A percentile compares a stretch with the other conserved stretches of the same genome.
Conservation (phyloP, 1,139 yeast genomes). For the Meyerozyma carpophila region DNA sequence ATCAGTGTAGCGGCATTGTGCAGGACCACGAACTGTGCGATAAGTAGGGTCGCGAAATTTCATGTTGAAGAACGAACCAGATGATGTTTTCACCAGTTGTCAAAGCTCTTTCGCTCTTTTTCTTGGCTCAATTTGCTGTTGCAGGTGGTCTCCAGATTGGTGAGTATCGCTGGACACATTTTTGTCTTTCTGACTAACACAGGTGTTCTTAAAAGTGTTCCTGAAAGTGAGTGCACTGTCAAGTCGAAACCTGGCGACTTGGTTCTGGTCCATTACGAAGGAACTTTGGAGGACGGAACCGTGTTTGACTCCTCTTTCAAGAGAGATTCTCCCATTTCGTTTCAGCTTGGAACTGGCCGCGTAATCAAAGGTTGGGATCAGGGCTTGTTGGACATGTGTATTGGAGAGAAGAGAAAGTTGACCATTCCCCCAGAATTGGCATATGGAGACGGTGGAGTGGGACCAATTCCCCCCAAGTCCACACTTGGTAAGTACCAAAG, state of each 20-base stretch:
- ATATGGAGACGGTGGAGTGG: slow-evolving; percentile 73
- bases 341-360: slow-evolving; percentile 66
- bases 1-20: not conserved
- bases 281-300: slow-evolving; percentile 60
- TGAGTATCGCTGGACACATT: not conserved
- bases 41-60: not conserved
- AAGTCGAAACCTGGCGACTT: slow-evolving; percentile 59
- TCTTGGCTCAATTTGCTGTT: not conserved
- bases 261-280: slow-evolving; percentile 72
- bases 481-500: slow-evolving; percentile 46
- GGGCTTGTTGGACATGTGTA: slow-evolving; percentile 73
- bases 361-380: slow-evolving; percentile 89
- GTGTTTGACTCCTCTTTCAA: slow-evolving; percentile 69
- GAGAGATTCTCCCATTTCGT: slow-evolving; percentile 63
- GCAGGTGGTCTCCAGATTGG: not conserved
- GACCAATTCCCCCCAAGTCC: slow-evolving; percentile 74
- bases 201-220: slow-evolving; percentile 43
- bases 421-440: slow-evolving; percentile 74
- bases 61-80: not conserved
- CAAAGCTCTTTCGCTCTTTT: not conserved
- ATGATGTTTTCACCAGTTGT: not conserved
- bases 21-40: not conserved
- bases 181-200: slow-evolving; percentile 6
- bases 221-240: slow-evolving; percentile 46
- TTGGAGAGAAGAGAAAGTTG: slow-evolving; percentile 78